Percentiles rank a stretch among this genome's conserved stretches.
Evolutionary conservation across 768 basidiomycete species (phyloP).

Genomic region (Agrocybe chaxingu): DNA sequence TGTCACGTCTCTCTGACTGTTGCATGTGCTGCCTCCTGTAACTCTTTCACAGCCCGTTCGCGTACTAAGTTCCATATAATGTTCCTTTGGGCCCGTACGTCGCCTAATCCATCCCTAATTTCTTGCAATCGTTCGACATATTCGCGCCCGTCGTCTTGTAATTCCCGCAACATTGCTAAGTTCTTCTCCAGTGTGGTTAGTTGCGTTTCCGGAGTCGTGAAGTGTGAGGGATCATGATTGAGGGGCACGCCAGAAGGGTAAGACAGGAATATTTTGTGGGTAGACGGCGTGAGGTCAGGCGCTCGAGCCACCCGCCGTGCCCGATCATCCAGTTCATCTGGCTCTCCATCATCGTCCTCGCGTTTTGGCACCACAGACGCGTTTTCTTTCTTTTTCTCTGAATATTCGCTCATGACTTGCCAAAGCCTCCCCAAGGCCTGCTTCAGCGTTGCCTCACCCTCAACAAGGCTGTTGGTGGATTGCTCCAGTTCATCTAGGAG

Average conservation of each 20-base stretch:
- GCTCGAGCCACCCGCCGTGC: conserved; percentile 48
- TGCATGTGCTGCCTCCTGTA: conserved; percentile 60
- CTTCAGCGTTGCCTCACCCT: conserved; percentile 73
- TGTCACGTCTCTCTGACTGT: conserved; percentile 10
- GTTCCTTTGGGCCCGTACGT: conserved; percentile 67
- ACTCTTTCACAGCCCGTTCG: conserved; percentile 68
- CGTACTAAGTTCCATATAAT: conserved; percentile 76
- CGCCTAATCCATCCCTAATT: conserved; percentile 77
- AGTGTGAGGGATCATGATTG: conserved; percentile 59
- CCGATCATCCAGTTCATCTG: conserved; percentile 37
- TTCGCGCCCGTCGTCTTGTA: conserved; percentile 85
- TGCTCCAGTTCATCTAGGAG: conserved; percentile 78
- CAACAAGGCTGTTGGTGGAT: conserved; percentile 79
- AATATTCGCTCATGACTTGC: conserved; percentile 77
- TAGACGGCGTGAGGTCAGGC: conserved; percentile 62
- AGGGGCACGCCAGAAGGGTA: conserved; percentile 44
- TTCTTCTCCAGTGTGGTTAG: conserved; percentile 72
- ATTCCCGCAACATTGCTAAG: conserved; percentile 66
- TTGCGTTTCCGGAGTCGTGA: conserved; percentile 63
- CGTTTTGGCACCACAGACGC: conserved; percentile 60
- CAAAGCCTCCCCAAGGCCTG: conserved; percentile 76
- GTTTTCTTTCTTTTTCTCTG: conserved; percentile 34
- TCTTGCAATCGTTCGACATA: conserved; percentile 84
- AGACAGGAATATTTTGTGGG: conserved; percentile 63
- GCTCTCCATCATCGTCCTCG: conserved; percentile 62